Evolutionary conservation across 768 basidiomycete species (phyloP).

Genomic region (Phylloporus arenicola): DNA sequence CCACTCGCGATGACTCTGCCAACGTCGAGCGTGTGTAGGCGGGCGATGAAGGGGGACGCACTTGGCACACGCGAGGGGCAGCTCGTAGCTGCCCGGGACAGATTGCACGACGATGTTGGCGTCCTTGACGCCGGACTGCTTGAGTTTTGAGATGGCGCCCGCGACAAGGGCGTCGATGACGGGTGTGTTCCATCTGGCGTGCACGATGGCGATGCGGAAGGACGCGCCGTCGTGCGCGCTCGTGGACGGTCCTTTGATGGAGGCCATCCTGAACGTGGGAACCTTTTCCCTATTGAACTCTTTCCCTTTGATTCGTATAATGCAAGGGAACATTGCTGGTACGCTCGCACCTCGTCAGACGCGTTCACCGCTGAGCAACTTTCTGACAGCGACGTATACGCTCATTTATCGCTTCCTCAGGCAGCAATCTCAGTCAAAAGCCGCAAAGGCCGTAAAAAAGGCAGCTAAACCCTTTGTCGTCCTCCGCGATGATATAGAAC

Average conservation of each 20-base stretch:
- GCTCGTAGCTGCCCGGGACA: constrained; percentile 93
- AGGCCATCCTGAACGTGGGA: constrained; percentile 20
- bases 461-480: constrained; percentile 60
- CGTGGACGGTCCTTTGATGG: constrained; percentile 75
- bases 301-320: not conserved
- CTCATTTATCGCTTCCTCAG: constrained; percentile 70
- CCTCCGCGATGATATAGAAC: constrained; percentile 48
- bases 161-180: constrained; percentile 83
- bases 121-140: constrained; percentile 80
- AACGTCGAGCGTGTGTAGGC: constrained; percentile 5
- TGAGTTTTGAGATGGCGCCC: constrained; percentile 76
- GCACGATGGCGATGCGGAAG: constrained; percentile 86
- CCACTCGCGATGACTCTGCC: constrained; percentile 84
- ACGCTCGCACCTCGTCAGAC: constrained; percentile 16
- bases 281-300: not conserved
- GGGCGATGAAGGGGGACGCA: constrained; percentile 35
- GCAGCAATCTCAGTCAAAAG: constrained; percentile 61
- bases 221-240: constrained; percentile 70
- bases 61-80: constrained; percentile 84
- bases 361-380: constrained; percentile 7
- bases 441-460: constrained; percentile 68
- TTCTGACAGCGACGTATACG: constrained; percentile 59
- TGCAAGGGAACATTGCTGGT: constrained; percentile 45
- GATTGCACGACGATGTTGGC: constrained; percentile 86
- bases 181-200: constrained; percentile 90